phyloP scores from a whole-genome alignment of 768 basidiomycete genomes.

The Podaxis sp. region DNA sequence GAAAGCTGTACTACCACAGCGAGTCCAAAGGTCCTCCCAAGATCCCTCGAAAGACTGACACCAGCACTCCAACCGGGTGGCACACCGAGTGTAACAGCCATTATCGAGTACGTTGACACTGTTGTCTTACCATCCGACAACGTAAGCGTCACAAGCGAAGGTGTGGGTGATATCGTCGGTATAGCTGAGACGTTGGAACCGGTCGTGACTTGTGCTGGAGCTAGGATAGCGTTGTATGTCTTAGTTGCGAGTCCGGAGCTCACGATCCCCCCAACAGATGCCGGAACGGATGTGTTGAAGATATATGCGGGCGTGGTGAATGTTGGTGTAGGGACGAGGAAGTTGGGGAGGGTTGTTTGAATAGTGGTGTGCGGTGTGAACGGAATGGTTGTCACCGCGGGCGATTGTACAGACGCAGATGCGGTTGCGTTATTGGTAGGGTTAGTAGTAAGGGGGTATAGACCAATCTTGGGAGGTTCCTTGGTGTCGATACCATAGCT shows the following conservation, averaged over 20 bases:
- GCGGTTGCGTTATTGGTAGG: conserved; percentile 26
- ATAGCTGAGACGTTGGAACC: conserved; percentile 50
- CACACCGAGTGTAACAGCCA: conserved; percentile 57
- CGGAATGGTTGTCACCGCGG: not conserved
- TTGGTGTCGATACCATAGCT: conserved; percentile 76
- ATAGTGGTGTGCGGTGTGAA: conserved; percentile 51
- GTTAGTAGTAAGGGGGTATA: conserved; percentile 56
- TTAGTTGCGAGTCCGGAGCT: conserved; percentile 65
- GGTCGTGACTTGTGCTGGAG: conserved; percentile 25
- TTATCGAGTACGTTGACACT: conserved; percentile 44
- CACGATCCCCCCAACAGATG: conserved; percentile 54
- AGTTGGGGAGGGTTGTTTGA: conserved; percentile 71
- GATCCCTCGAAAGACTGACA: not conserved
- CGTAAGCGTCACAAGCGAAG: conserved; percentile 53
- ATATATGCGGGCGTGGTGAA: conserved; percentile 62
- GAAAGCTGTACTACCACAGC: not conserved
- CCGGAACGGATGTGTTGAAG: conserved; percentile 67
- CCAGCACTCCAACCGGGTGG: conserved; percentile 56
- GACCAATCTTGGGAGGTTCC: conserved; percentile 77
- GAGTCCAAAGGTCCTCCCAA: not conserved
- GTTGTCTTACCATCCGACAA: conserved; percentile 59
- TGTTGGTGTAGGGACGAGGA: conserved; percentile 61
- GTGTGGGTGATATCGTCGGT: conserved; percentile 52
- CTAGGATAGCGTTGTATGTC: conserved; percentile 66
- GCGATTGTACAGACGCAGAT: conserved; percentile 18